phyloP scores from a whole-genome alignment of 805 yeast genomes.

The Komagataella pastoris region DNA sequence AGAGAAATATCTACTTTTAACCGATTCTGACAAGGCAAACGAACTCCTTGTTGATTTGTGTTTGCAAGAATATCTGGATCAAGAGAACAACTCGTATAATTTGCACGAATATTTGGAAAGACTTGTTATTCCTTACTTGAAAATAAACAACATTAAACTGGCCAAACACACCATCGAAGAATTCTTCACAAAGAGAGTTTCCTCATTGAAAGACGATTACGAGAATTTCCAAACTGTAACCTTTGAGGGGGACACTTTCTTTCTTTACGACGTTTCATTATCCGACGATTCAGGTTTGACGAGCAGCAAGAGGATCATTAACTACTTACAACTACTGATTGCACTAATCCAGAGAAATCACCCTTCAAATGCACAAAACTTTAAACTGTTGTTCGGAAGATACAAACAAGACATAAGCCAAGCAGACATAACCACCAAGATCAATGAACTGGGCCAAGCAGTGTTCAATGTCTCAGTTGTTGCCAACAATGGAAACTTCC shows the following conservation, averaged over 20 bases:
- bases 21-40: slow-evolving; percentile 8
- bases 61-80: slow-evolving; percentile 17
- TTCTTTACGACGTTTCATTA: slow-evolving; percentile 8
- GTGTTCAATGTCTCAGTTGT: slow-evolving; percentile 20
- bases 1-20: slow-evolving; percentile 15
- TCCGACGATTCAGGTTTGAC: not conserved
- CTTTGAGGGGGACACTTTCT: slow-evolving; percentile 5
- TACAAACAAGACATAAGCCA: slow-evolving; percentile 12
- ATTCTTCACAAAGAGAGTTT: slow-evolving; percentile 3
- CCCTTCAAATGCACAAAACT: slow-evolving; percentile 22
- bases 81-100: slow-evolving; percentile 14
- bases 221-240: slow-evolving; percentile 1
- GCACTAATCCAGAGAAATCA: slow-evolving; percentile 36
- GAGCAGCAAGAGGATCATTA: slow-evolving; percentile 30
- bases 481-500: slow-evolving; percentile 37
- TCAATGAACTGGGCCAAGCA: slow-evolving; percentile 15
- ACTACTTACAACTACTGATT: slow-evolving; percentile 58
- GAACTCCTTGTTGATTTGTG: slow-evolving; percentile 20
- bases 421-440: slow-evolving; percentile 9
- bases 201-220: slow-evolving; percentile 12
- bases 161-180: slow-evolving; percentile 22
- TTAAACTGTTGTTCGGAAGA: slow-evolving; percentile 31
- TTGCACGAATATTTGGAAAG: slow-evolving; percentile 24
- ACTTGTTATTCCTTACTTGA: slow-evolving; percentile 63
- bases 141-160: slow-evolving; percentile 51